Base-by-base conservation (phyloP, 345 rosid species). In the Bruguiera parviflora region DNA sequence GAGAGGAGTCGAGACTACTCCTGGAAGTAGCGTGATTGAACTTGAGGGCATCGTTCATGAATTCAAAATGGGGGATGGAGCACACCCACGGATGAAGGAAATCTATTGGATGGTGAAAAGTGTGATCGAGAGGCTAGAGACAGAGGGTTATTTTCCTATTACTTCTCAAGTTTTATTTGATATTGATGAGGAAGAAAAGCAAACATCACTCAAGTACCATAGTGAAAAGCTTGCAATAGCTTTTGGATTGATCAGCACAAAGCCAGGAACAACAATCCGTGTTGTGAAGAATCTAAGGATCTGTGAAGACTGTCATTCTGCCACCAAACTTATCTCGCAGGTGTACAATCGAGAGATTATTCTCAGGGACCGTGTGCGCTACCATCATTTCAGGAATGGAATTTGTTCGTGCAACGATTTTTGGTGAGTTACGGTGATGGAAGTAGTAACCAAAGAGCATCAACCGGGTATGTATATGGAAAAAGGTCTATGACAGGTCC, bases 211-310 rank as follows among this genome's bases (percentile, higher is more conserved):
- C 21, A 67, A 69, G 55, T 61, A 78, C 68, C 81, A 83, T 20
- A 76, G 87, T 35, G 87, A 83, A 67, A 83, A 80, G 71, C 83
- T 83, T 3, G 84, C 84, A 13, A 73, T 83, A 68, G 82, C 84
- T 6, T 78, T 78, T 33, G 84, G 79, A 71, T 65, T 83, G 62
- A 72, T 80, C 21, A 80, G 57, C 71, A 75, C 83, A 1, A 46
- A 68, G 8, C 73, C 79, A 5, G 83, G 84, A 68, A 51, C 79
- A 55, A 71, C 73, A 9, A 76, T 80, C 20, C 71, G 83, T 1
- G 55, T 83, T 5, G 73, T 76, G 60, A 83, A 83, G 75, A 78
- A 78, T 69, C 71, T 83, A 10, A 78, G 87, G 73, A 73, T 76
- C 59, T 80, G 83, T 56, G 77, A 80, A 39, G 87, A 78, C 27